A percentile compares a stretch with the other conserved stretches of the same genome.
Conservation (phyloP, 805 yeast genomes). For the Kuraishia floccosa region DNA sequence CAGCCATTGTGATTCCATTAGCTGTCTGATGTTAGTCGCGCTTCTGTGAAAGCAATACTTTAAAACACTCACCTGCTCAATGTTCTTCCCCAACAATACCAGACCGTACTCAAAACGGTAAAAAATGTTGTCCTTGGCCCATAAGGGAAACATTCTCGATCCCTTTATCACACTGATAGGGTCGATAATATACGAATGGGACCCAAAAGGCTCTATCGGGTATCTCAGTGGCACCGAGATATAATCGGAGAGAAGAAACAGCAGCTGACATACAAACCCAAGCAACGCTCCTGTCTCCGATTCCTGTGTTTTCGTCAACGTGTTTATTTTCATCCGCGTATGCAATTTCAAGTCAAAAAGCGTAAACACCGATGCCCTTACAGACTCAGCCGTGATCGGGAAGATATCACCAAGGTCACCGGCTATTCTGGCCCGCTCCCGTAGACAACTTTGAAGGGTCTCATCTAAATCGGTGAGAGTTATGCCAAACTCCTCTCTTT, state of each 20-base stretch:
- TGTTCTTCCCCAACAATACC: slow-evolving; percentile 29
- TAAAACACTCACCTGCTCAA: slow-evolving; percentile 23
- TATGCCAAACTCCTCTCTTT: slow-evolving; percentile 3
- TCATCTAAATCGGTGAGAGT: slow-evolving; percentile 3
- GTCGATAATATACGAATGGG: slow-evolving; percentile 35
- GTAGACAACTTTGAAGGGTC: slow-evolving; percentile 1
- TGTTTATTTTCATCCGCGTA: slow-evolving; percentile 1
- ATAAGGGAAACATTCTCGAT: slow-evolving; percentile 32
- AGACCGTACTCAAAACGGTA: slow-evolving; percentile 40
- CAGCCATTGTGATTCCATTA: slow-evolving; percentile 18
- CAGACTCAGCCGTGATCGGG: slow-evolving; percentile 5
- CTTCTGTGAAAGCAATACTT: slow-evolving; percentile 1
- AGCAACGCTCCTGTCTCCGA: slow-evolving; percentile 34
- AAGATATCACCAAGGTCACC: slow-evolving; percentile 3
- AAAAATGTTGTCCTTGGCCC: slow-evolving; percentile 29
- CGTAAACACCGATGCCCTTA: slow-evolving; percentile 4
- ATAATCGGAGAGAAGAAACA: slow-evolving; percentile 26
- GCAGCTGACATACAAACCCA: slow-evolving; percentile 28
- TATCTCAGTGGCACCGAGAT: slow-evolving; percentile 34
- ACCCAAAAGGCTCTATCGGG: slow-evolving; percentile 35
- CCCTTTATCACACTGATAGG: slow-evolving; percentile 30
- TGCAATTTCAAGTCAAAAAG: slow-evolving; percentile 4
- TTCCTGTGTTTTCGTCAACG: slow-evolving; percentile 18
- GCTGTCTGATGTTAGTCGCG: slow-evolving; percentile 1
- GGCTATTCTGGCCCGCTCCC: slow-evolving; percentile 2